Evolutionary conservation across 345 rosid species (phyloP).

Genomic region (Linum tenue): DNA sequence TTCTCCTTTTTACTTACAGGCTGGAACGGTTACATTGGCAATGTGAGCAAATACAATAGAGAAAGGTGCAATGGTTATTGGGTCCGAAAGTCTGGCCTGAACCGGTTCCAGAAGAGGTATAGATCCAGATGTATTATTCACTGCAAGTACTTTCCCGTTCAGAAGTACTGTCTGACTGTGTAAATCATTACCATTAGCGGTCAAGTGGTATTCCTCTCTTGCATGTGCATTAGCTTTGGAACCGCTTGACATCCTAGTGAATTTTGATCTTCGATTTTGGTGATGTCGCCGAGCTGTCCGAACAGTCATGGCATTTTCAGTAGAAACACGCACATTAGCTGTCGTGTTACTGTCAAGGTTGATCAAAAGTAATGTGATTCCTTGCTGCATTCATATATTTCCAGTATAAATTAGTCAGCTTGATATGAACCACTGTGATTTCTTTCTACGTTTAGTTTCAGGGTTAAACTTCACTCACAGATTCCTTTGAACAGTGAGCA

Average conservation of each 20-base stretch:
- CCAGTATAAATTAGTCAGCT: neutral
- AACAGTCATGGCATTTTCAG: slow-evolving; percentile 12
- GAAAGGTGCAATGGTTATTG: slow-evolving; percentile 31
- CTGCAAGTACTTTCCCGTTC: slow-evolving; percentile 30
- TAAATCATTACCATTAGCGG: slow-evolving; percentile 31
- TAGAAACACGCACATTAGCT: slow-evolving; percentile 23
- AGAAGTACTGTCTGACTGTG: slow-evolving; percentile 38
- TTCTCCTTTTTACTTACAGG: slow-evolving; percentile 17
- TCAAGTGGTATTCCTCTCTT: slow-evolving; percentile 42
- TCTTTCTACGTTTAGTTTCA: neutral
- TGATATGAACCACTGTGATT: neutral
- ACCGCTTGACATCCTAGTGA: slow-evolving; percentile 22
- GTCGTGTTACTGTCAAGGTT: slow-evolving; percentile 34
- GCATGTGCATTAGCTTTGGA: slow-evolving; percentile 3
- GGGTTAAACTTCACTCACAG: slow-evolving; percentile 14
- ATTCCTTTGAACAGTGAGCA: slow-evolving; percentile 32
- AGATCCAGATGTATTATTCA: slow-evolving; percentile 19
- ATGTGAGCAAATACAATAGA: slow-evolving; percentile 34
- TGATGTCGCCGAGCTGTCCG: slow-evolving; percentile 11
- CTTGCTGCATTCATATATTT: slow-evolving; percentile 21
- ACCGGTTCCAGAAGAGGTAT: slow-evolving; percentile 33
- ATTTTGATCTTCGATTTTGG: slow-evolving; percentile 14
- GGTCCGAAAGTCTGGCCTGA: slow-evolving; percentile 17
- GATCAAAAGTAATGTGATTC: slow-evolving; percentile 42
- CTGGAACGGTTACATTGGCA: slow-evolving; percentile 23